Evolutionary conservation across 805 yeast genomes (phyloP), one percentile per base, ranked within the genome.

Genomic region (Candida hispaniensis): DNA sequence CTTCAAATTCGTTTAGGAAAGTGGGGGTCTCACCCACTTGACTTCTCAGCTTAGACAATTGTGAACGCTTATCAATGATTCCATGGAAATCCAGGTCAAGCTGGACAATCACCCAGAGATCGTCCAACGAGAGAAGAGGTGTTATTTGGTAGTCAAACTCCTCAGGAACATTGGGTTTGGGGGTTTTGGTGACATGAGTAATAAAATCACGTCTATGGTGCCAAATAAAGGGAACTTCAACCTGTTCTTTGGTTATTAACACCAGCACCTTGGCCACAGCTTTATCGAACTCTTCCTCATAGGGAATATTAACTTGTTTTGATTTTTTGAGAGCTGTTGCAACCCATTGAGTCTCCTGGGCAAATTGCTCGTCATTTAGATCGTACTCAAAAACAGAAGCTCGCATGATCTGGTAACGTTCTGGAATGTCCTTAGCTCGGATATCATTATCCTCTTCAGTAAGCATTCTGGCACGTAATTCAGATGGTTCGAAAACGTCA

Each of bases 161-260:
- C 18, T 63, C 61, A 14, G 56, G 63, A 32, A 61, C 61, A 40
- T 60, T 18, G 12, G 38, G 10, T 9, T 14, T 30, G 8, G 18
- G 25, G 4, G 18, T n/a, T 10, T 54, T 54, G 22, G 71, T 71
- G 25, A 66, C 66, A 47, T 64, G 64, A 41, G 80, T 60, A 12
- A 83, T 63, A 52, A 80, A 83, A 56, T 91, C 97, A 58, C 93
- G 80, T 55, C 97, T 79, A 52, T 85, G 94, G 15, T 85, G 79
- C 80, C 94, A 85, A 42, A 91, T 85, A 49, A 85, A 81, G 7
- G 98, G 97, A 4, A 88, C 94, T 54, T 91, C 98, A 44, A 79
- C 67, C 40, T 75, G 67, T 30, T 86, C 93, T 47, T 72, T 73
- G 9, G 85, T 66, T 18, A 91, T 61, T 74, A 85, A 50, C 66